phyloP scores from a whole-genome alignment of 1,139 yeast species.

The Candida freyschussii region DNA sequence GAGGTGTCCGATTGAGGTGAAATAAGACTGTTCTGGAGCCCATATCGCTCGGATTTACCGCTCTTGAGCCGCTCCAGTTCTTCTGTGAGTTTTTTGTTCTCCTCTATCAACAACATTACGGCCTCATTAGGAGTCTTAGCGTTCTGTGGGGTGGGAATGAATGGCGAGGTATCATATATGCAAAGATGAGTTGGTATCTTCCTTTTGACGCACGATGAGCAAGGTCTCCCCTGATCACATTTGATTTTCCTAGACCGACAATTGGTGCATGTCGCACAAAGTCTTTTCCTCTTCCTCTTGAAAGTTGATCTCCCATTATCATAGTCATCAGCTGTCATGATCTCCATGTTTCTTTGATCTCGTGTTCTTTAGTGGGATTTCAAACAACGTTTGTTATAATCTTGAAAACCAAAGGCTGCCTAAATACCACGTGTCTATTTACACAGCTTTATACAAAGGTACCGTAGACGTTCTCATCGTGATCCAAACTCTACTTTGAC shows the following conservation, averaged over 20 bases:
- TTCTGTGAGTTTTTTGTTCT: conserved; percentile 14
- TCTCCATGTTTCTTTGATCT: too few relatives aligned
- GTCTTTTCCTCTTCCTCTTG: conserved; percentile 25
- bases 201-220: conserved; percentile 26
- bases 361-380: too few relatives aligned
- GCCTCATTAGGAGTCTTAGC: conserved; percentile 11
- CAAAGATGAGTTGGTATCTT: conserved; percentile 24
- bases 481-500: too few relatives aligned
- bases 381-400: too few relatives aligned
- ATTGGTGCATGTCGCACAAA: conserved; percentile 26
- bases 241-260: conserved; percentile 28
- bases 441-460: too few relatives aligned
- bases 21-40: too few relatives aligned
- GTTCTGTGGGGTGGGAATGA: conserved; percentile 12
- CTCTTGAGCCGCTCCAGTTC: conserved; percentile 13
- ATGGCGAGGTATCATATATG: conserved; percentile 24
- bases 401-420: too few relatives aligned
- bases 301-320: background rate
- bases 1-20: too few relatives aligned
- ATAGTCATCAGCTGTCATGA: conserved; percentile 1
- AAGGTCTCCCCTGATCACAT: conserved; percentile 29
- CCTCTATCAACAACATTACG: conserved; percentile 10
- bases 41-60: too few relatives aligned
- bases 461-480: too few relatives aligned
- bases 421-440: too few relatives aligned